A percentile compares a stretch with the other conserved stretches of the same genome.
Evolutionary conservation across 139 green algal genomes (phyloP).

Genomic region (Coelastrella sp.): DNA sequence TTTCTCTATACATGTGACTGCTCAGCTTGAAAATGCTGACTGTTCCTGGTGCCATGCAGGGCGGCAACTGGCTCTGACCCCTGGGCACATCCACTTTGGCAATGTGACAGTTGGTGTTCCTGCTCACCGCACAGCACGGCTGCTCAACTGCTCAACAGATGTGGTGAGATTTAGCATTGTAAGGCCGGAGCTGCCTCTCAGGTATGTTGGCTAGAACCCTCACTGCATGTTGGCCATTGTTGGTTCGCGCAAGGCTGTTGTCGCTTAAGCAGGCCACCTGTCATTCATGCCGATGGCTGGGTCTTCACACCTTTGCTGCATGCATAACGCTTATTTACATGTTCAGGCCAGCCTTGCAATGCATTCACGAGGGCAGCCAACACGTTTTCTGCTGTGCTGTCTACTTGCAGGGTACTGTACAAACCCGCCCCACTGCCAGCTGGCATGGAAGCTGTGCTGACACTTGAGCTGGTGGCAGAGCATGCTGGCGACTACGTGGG

Average conservation of each 20-base stretch:
- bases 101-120: conserved; percentile 58
- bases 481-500: conserved; percentile 66
- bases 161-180: conserved; percentile 62
- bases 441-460: conserved; percentile 70
- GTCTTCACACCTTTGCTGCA: too few relatives aligned
- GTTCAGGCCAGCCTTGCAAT: not conserved
- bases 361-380: not conserved
- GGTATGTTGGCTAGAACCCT: not conserved
- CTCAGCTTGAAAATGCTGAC: not conserved
- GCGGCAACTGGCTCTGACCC: conserved; percentile 68
- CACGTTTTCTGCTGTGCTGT: not conserved
- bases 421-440: conserved; percentile 65
- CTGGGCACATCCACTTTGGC: conserved; percentile 77
- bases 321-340: too few relatives aligned
- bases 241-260: too few relatives aligned
- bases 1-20: not conserved
- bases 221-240: too few relatives aligned
- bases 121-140: conserved; percentile 54
- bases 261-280: too few relatives aligned
- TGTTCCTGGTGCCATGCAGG: not conserved
- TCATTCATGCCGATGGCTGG: too few relatives aligned
- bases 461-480: conserved; percentile 70
- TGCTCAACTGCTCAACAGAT: conserved; percentile 71
- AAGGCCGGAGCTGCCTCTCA: conserved; percentile 61
- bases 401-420: conserved; percentile 56